Evolutionary conservation across 352 stramenopile genomes (phyloP).

Genomic region (Pythium aquatile): DNA sequence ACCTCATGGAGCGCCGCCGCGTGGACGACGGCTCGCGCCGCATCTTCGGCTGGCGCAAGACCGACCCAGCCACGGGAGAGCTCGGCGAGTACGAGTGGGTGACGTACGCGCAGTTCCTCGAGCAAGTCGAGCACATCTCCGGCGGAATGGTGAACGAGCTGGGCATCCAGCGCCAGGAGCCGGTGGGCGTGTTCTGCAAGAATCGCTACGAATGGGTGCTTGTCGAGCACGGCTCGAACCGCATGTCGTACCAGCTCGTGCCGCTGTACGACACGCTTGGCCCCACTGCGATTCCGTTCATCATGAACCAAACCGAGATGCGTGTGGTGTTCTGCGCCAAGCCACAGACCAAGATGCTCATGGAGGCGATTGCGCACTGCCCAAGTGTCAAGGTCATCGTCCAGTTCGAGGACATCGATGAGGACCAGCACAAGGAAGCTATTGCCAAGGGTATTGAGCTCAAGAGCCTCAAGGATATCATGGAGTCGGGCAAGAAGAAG

Average conservation of each 20-base stretch:
- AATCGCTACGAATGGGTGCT: constrained; percentile 72
- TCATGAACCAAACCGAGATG: constrained; percentile 80
- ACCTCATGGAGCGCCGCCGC: constrained; percentile 38
- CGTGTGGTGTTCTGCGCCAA: constrained; percentile 65
- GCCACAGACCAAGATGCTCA: constrained; percentile 50
- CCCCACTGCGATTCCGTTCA: constrained; percentile 60
- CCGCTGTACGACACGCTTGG: constrained; percentile 85
- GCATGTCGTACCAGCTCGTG: constrained; percentile 68
- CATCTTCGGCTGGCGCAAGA: constrained; percentile 56
- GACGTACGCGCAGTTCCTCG: constrained; percentile 57
- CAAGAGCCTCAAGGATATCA: constrained; percentile 42
- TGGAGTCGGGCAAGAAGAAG: constrained; percentile 40
- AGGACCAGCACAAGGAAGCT: constrained; percentile 32
- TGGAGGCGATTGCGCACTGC: constrained; percentile 46
- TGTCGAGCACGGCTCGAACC: constrained; percentile 59
- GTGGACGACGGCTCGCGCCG: constrained; percentile 49
- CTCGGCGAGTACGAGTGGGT: constrained; percentile 53
- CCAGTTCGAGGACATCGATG: constrained; percentile 48
- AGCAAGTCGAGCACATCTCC: constrained; percentile 40
- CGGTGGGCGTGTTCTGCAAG: constrained; percentile 71
- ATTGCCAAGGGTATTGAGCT: constrained; percentile 37
- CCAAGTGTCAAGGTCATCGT: constrained; percentile 52
- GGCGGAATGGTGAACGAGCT: constrained; percentile 40
- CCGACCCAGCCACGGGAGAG: constrained; percentile 36
- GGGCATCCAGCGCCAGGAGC: constrained; percentile 38